Base-by-base conservation (phyloP, 1,284 basidiomycete species). In the Ustanciosporium gigantosporum region DNA sequence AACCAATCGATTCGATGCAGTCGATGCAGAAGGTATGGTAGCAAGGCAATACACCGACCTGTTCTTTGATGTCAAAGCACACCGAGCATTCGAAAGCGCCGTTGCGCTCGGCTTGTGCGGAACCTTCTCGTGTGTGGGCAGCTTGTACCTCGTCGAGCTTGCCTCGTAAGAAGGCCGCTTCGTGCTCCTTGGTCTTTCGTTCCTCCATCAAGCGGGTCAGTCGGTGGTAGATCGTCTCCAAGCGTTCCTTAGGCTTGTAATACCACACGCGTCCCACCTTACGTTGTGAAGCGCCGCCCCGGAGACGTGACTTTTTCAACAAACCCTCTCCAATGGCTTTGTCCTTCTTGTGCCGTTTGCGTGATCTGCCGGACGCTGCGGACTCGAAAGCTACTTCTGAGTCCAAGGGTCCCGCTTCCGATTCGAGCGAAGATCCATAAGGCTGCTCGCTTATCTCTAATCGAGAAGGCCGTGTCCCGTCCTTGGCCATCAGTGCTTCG, bases 21-120 rank as follows among this genome's bases (percentile, higher is more conserved):
- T 57, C 53, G 31, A 51, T 50, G 51, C 67, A 70, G 38, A 58
- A 67, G 2, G 62, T 49, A 32, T 70, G 67, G 20, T 66, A 58
- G 34, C 66, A 69, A 1, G 66, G 66, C 22, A 69, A 41, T 16
- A 69, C 47, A 3, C 58, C 66, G 20, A 57, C 52, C 25, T 55
- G 42, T 19, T 45, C 36, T 19, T 58, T 57, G 7, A 38, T 29
- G 15, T 66, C 59, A 38, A 52, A 55, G 39, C 62, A 69, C 36
- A 69, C 46, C 21, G 19, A 41, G 24, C 65, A 68, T 25, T 65
- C 61, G 22, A 47, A 34, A 17, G 41, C 31, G n/a, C 11, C 20
- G 32, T 35, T 35, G n/a, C n/a, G n/a, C n/a, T n/a, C n/a, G n/a
- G n/a, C n/a, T n/a, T n/a, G n/a, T n/a, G n/a, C n/a, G 9, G 17